Evolutionary conservation across 305 asterid genomes (phyloP).

Genomic region (Ruellia speciosa): DNA sequence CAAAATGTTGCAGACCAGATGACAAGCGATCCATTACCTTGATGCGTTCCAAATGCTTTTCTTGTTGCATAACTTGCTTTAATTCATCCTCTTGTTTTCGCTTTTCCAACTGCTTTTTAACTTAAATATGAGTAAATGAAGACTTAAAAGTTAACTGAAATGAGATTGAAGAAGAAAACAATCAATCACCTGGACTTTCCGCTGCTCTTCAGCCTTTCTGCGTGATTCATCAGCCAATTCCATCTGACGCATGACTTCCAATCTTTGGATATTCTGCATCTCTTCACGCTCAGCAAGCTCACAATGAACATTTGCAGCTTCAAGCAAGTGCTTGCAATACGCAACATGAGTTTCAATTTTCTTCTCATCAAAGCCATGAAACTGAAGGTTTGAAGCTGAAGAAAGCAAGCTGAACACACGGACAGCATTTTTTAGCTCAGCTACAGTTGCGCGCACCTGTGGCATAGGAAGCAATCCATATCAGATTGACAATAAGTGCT

Average conservation of each 20-base stretch:
- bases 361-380: constrained; percentile 95
- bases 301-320: constrained; percentile 86
- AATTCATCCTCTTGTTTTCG: constrained; percentile 92
- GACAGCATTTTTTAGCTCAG: constrained; percentile 94
- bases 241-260: constrained; percentile 83
- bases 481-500: constrained; percentile 9
- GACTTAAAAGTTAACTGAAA: constrained; percentile 6
- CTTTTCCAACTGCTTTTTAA: constrained; percentile 63
- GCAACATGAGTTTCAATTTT: constrained; percentile 95
- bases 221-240: constrained; percentile 84
- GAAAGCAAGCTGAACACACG: constrained; percentile 89
- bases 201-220: constrained; percentile 84
- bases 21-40: constrained; percentile 42
- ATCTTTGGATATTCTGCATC: constrained; percentile 64
- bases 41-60: constrained; percentile 72
- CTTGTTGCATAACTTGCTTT: constrained; percentile 89
- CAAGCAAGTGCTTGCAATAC: constrained; percentile 92
- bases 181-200: constrained; percentile 58
- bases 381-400: constrained; percentile 75
- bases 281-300: constrained; percentile 96
- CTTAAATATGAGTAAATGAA: constrained; percentile 19
- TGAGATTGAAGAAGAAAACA: constrained; percentile 5
- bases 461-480: constrained; percentile 12
- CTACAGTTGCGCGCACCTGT: constrained; percentile 85
- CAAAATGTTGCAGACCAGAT: constrained; percentile 14